phyloP scores from a whole-genome alignment of 345 rosid genomes.

The Abelmoschus esculentus region DNA sequence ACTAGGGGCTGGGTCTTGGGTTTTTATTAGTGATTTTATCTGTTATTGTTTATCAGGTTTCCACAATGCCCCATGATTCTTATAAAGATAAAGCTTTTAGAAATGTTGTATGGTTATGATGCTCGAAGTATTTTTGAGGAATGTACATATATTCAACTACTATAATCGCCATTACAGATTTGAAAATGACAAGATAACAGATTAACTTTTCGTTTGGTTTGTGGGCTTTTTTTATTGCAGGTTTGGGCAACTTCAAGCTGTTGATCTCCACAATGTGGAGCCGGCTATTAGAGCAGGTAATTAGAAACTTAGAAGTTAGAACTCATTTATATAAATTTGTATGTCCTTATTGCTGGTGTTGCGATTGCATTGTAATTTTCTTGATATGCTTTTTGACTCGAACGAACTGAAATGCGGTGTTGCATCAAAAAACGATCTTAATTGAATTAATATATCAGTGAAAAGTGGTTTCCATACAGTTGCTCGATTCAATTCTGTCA shows the following conservation, averaged over 20 bases:
- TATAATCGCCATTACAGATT: background rate
- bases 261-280: conserved; percentile 62
- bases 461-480: background rate
- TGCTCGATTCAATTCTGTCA: background rate
- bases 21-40: background rate
- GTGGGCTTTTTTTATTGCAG: conserved; percentile 26
- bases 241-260: conserved; percentile 92
- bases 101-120: background rate
- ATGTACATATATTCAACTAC: background rate
- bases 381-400: background rate
- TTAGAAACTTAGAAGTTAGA: background rate
- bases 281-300: conserved; percentile 81
- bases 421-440: background rate
- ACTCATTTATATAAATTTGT: background rate
- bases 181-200: conserved; percentile 2
- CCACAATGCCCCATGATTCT: too few relatives aligned
- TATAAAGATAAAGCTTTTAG: too few relatives aligned
- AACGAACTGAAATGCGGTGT: background rate
- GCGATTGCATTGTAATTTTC: background rate
- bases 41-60: background rate
- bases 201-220: background rate
- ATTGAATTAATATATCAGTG: background rate
- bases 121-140: background rate
- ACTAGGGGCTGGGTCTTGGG: background rate
- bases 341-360: background rate